phyloP scores from a whole-genome alignment of 768 basidiomycete species.

The Cyclocybe aegerita region DNA sequence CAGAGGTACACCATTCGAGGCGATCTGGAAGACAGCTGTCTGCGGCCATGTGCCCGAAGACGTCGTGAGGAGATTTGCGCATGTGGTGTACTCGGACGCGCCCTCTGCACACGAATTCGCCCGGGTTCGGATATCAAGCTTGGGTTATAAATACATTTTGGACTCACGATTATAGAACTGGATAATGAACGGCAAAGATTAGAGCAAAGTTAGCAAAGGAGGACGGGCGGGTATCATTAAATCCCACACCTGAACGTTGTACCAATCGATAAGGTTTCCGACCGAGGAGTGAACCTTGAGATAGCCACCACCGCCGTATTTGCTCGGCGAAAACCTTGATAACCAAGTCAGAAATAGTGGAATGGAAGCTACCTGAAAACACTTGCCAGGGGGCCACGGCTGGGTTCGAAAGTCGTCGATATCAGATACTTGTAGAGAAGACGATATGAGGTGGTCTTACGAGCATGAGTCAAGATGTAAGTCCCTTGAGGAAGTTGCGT shows the following conservation, averaged over 20 bases:
- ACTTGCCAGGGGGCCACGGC: constrained; percentile 49
- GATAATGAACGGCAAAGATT: constrained; percentile 4
- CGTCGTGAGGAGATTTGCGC: constrained; percentile 52
- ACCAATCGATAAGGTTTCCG: constrained; percentile 66
- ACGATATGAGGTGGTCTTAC: constrained; percentile 27
- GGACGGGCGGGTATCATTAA: too few relatives aligned
- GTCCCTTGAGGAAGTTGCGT: constrained; percentile 44
- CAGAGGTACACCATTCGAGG: constrained; percentile 52
- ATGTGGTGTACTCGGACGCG: constrained; percentile 61
- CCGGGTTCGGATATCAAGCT: constrained; percentile 7
- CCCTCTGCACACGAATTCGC: constrained; percentile 44
- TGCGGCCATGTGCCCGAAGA: constrained; percentile 65
- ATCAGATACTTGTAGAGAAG: constrained; percentile 1
- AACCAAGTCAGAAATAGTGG: neutral
- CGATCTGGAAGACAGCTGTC: constrained; percentile 59
- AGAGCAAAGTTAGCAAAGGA: neutral
- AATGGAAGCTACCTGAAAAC: neutral
- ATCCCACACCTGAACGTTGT: constrained; percentile 46
- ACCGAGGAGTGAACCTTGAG: constrained; percentile 50
- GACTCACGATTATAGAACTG: constrained; percentile 47
- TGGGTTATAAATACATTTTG: constrained; percentile 3
- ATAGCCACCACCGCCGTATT: constrained; percentile 53
- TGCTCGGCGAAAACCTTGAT: constrained; percentile 40
- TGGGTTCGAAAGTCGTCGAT: constrained; percentile 15
- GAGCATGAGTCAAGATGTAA: constrained; percentile 57